These are phyloP conservation scores for Spathaspora sp. DNA, from an alignment of 805 yeast species.

Conservation along the genomic window DNA sequence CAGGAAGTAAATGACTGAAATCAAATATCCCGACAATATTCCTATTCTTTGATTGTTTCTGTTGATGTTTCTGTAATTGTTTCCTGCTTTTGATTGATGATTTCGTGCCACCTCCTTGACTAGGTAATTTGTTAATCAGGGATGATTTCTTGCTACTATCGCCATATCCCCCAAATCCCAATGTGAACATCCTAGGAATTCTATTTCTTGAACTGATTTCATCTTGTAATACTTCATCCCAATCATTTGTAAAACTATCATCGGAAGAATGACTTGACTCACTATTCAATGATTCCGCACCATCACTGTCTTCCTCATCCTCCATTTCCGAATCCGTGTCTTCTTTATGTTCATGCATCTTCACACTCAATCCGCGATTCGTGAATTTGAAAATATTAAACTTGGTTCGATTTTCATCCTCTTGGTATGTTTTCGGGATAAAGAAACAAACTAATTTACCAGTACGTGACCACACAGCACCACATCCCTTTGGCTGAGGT, in stretches of 20 bases:
- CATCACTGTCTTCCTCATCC: slow-evolving; percentile 15
- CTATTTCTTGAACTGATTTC: slow-evolving; percentile 51
- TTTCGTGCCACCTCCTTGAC: slow-evolving; percentile 30
- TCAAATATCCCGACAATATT: slow-evolving; percentile 65
- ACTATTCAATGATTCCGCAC: slow-evolving; percentile 17
- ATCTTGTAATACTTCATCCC: slow-evolving; percentile 60
- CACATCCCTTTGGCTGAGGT: slow-evolving; percentile 91
- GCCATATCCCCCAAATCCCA: slow-evolving; percentile 33
- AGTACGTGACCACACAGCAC: slow-evolving; percentile 79
- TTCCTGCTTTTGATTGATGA: slow-evolving; percentile 29
- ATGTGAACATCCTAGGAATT: slow-evolving; percentile 48
- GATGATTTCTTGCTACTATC: slow-evolving; percentile 23
- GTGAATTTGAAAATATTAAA: slow-evolving; percentile 42
- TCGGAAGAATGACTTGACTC: slow-evolving; percentile 34
- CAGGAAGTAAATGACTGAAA: slow-evolving; percentile 68
- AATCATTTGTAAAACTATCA: slow-evolving; percentile 64
- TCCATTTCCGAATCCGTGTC: slow-evolving; percentile 11
- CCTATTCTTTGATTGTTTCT: slow-evolving; percentile 19
- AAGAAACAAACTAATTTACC: slow-evolving; percentile 84
- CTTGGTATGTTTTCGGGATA: slow-evolving; percentile 44
- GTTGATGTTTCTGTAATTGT: slow-evolving; percentile 11
- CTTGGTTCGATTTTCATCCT: slow-evolving; percentile 20
- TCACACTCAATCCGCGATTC: slow-evolving; percentile 49
- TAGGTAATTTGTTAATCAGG: slow-evolving; percentile 32
- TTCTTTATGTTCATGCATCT: slow-evolving; percentile 11